These are phyloP conservation scores for Brachypodium distachyon DNA, from an alignment of 202 grass and related monocot genomes.

Conservation along the genomic window DNA sequence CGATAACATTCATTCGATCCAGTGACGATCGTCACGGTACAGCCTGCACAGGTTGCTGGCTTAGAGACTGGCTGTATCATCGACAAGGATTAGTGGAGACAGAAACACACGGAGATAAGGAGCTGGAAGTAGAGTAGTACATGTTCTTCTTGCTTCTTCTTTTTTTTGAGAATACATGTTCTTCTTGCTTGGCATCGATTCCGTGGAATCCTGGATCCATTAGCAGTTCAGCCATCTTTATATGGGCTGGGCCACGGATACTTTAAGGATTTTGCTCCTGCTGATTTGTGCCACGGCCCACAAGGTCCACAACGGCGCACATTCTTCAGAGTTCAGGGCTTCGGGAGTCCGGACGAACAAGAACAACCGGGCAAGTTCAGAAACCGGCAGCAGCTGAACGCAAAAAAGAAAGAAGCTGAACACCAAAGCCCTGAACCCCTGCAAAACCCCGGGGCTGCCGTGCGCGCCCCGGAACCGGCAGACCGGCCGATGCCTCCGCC, in stretches of 20 bases:
- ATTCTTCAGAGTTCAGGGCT: background rate
- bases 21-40: background rate
- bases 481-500: background rate
- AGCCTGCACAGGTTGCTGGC: background rate
- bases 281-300: no score
- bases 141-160: background rate
- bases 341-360: no score
- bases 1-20: background rate
- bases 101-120: background rate
- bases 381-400: background rate
- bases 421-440: background rate
- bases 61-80: background rate
- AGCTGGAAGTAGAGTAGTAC: no score
- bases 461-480: background rate
- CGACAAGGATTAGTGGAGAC: slow-evolving; percentile 9
- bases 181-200: background rate
- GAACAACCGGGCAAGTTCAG: background rate
- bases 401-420: no score
- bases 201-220: no score
- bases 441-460: background rate
- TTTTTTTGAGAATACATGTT: no score
- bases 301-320: background rate
- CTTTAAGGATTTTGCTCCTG: background rate
- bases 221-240: background rate
- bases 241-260: no score